Evolutionary conservation across 2,329 filamentous ascomycete genomes (phyloP), one percentile per base, ranked within the genome.

Genomic region (Acrodontium crateriforme): DNA sequence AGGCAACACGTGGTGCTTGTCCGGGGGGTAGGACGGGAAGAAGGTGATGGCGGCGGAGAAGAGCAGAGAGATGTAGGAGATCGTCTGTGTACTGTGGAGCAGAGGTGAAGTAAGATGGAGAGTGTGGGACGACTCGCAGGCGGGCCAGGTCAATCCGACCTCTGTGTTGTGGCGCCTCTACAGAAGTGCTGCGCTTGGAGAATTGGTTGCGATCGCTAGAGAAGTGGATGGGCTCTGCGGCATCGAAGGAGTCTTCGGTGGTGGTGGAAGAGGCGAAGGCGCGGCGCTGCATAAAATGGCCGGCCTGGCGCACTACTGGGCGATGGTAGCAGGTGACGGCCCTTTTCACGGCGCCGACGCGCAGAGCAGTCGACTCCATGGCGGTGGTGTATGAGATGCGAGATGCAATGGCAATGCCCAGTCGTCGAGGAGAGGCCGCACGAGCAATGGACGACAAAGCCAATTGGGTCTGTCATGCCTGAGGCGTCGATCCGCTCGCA

Each of bases 51-150:
- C 73, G 76, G 29, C 72, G 71, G 31, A 79, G 59, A 14, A 95
- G 67, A 8, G 69, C 65, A 44, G 82, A 71, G 25, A 98, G 66
- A 24, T 65, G 60, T 40, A 95, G 69, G 43, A 79, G 71, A 46
- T 80, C 71, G 58, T 98, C 89, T 56, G 78, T 89, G 63, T 93
- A 94, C 30, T 69, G 65, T 2, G 85, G 79, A 36, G 77, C 77
- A 28, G 78, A 78, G 28, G 83, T 85, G 62, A 95, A 98, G 60
- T 98, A 98, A n/a, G 87, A 89, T 3, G 82, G 76, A 18, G 85
- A 93, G 15, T 69, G 67, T 12, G 89, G 89, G 18, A 94, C 62
- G 13, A 91, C 63, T 40, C 89, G 81, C 29, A 80, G 44, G 14
- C 42, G 50, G 23, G 30, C 32, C 30, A 13, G 34, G 30, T 34